These are phyloP conservation scores for Gryganskiella cystojenkinii DNA, from an alignment of 192 early-diverging fungal genomes.

Conservation along the genomic window DNA sequence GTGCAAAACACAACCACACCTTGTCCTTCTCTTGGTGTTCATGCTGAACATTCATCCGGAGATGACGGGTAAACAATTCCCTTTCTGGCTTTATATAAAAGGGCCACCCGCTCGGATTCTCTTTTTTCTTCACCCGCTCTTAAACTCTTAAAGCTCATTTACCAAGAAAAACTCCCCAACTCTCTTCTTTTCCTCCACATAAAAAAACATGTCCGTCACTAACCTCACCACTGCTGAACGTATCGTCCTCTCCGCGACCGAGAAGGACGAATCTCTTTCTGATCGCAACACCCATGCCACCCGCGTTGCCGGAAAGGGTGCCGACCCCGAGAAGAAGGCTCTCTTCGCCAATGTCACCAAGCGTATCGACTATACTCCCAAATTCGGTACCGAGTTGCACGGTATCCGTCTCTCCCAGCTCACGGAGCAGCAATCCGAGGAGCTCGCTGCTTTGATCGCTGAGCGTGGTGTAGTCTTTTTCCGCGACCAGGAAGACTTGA, in stretches of 20 bases:
- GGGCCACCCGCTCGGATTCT: no score
- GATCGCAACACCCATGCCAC: conserved; percentile 52
- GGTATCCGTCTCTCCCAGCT: conserved; percentile 67
- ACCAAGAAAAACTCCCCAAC: neutral
- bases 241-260: conserved; percentile 26
- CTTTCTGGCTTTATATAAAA: no score
- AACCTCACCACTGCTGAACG: conserved; percentile 8
- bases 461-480: conserved; percentile 79
- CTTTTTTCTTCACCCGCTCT: neutral
- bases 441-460: conserved; percentile 69
- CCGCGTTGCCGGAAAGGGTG: conserved; percentile 54
- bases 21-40: no score
- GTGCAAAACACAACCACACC: no score
- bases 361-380: conserved; percentile 64
- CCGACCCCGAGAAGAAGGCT: conserved; percentile 66
- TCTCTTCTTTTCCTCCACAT: neutral
- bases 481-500: conserved; percentile 70
- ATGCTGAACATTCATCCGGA: no score
- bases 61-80: no score
- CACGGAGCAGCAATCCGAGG: conserved; percentile 68
- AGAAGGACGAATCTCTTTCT: conserved; percentile 29
- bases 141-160: no score
- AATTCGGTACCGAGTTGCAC: conserved; percentile 73
- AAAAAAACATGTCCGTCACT: conserved; percentile 29
- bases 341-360: conserved; percentile 66